phyloP scores from a whole-genome alignment of 345 rosid species.

The sweet orange (Citrus sinensis) region DNA sequence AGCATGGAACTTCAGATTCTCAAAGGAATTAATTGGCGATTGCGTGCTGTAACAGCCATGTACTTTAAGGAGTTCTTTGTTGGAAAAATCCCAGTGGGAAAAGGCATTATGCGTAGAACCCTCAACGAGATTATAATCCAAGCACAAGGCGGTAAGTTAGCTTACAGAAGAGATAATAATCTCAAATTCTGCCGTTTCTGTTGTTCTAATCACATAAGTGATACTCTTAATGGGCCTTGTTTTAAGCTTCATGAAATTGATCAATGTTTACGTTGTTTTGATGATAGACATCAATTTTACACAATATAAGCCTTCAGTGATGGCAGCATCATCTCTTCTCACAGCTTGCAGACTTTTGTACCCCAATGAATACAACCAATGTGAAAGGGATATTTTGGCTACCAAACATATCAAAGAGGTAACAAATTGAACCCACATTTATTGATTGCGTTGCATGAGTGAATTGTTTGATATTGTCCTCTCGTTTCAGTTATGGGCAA shows the following conservation, averaged over 20 bases:
- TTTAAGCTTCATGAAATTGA: too few species aligned
- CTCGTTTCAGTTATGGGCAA: too few species aligned
- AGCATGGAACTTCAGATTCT: neutral
- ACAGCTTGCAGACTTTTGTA: neutral
- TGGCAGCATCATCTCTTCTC: constrained; percentile 6
- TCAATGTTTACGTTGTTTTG: neutral
- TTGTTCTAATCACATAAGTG: too few species aligned
- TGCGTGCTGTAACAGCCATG: neutral
- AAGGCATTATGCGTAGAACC: neutral
- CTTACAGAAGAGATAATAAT: neutral
- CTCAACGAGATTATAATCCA: neutral
- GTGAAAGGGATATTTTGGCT: neutral
- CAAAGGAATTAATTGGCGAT: too few species aligned
- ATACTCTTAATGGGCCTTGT: too few species aligned
- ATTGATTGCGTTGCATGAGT: neutral
- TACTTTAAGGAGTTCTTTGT: neutral
- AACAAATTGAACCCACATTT: neutral
- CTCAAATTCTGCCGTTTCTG: too few species aligned
- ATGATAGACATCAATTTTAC: constrained; percentile 4
- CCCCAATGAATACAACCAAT: neutral
- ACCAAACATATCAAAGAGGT: neutral
- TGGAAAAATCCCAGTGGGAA: neutral
- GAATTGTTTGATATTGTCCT: too few species aligned
- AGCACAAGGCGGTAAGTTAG: neutral
- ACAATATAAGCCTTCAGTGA: constrained; percentile 2